phyloP scores from a whole-genome alignment of 177 flowering plant genomes.

The Vitis hybrid region DNA sequence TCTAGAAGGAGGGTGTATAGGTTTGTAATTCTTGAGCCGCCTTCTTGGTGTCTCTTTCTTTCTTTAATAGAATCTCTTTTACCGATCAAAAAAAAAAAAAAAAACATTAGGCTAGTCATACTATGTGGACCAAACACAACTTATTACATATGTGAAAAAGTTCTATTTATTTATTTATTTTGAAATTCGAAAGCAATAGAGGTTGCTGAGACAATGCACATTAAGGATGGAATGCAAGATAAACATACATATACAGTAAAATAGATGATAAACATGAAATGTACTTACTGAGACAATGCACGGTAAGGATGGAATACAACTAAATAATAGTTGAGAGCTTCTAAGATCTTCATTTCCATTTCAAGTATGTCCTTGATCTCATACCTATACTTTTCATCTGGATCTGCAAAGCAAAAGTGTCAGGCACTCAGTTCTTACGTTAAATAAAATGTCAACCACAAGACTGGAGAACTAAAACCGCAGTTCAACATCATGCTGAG shows the following conservation, averaged over 20 bases:
- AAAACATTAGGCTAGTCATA: no score
- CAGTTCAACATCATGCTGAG: not conserved
- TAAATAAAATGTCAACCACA: not conserved
- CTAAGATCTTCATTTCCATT: slow-evolving; percentile 99
- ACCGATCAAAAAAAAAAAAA: no score
- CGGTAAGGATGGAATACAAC: slow-evolving; percentile 97
- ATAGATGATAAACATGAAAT: not conserved
- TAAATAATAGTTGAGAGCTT: slow-evolving; percentile 90
- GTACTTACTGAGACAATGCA: slow-evolving; percentile 82
- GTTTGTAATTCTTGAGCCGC: no score
- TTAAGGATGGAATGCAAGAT: not conserved
- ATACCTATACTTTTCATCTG: slow-evolving; percentile 73
- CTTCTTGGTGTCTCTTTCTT: no score
- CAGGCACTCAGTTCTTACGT: slow-evolving; percentile 12
- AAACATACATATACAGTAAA: not conserved
- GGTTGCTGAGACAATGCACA: no score
- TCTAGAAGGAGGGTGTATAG: no score
- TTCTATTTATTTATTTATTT: no score
- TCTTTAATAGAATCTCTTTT: no score
- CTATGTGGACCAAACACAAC: no score
- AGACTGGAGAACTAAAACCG: not conserved
- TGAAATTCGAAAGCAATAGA: no score
- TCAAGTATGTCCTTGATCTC: slow-evolving; percentile 94
- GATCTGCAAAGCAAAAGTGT: slow-evolving; percentile 39
- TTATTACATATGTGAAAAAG: no score